A percentile compares a stretch with the other conserved stretches of the same genome.
phyloP scores from a whole-genome alignment of 225 moss, liverwort and hornwort genomes.

The Bryoerythrophyllum caledonicum region DNA sequence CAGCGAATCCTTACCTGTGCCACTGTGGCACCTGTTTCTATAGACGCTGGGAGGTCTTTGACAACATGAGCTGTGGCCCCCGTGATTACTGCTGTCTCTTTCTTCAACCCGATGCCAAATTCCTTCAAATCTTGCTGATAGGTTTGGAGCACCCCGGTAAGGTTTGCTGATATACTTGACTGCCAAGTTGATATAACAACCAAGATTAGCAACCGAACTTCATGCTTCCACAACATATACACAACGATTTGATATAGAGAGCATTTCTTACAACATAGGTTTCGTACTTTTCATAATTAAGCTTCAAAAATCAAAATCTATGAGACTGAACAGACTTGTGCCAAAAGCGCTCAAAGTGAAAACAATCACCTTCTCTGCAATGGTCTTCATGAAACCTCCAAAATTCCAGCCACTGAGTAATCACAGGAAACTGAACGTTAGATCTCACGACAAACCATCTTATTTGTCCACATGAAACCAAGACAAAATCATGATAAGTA shows the following conservation, averaged over 20 bases:
- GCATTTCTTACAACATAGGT: not conserved
- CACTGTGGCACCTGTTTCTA: constrained; percentile 85
- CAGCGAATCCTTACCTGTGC: constrained; percentile 50
- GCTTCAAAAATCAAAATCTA: constrained; percentile 6
- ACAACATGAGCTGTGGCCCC: constrained; percentile 89
- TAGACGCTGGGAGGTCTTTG: constrained; percentile 76
- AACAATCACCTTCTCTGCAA: constrained; percentile 57
- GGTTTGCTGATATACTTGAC: constrained; percentile 45
- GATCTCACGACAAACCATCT: constrained; percentile 8
- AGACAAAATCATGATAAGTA: not conserved
- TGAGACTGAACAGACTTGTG: not conserved
- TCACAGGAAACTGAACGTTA: constrained; percentile 24
- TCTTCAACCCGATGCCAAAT: constrained; percentile 88
- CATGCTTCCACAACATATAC: not conserved
- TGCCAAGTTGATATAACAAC: constrained; percentile 28
- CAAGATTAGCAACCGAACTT: not conserved
- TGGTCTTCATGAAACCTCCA: constrained; percentile 62
- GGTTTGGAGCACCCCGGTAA: constrained; percentile 76
- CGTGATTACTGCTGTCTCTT: constrained; percentile 74
- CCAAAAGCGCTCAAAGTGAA: constrained; percentile 10
- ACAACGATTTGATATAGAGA: not conserved
- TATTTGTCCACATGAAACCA: constrained; percentile 11
- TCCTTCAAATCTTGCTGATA: constrained; percentile 94
- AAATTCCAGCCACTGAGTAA: constrained; percentile 61
- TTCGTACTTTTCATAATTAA: not conserved